phyloP scores from a whole-genome alignment of 768 basidiomycete species.

The Hortiboletus flavorubellus region DNA sequence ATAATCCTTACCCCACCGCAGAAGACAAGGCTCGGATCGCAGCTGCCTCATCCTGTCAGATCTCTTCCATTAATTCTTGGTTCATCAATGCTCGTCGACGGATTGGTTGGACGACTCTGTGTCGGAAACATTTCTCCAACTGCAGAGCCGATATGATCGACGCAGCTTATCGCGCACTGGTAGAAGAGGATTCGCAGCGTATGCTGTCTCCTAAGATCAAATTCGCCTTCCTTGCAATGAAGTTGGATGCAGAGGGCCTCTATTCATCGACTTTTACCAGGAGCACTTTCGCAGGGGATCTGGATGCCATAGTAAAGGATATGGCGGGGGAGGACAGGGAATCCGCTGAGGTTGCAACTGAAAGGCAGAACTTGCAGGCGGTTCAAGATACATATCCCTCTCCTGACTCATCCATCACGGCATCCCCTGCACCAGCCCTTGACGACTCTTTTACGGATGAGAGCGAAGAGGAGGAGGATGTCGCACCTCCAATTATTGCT shows the following conservation, averaged over 20 bases:
- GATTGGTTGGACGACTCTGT: conserved; percentile 50
- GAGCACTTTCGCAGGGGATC: conserved; percentile 27
- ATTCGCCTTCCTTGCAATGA: conserved; percentile 31
- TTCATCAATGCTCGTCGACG: conserved; percentile 46
- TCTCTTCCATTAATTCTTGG: conserved; percentile 41
- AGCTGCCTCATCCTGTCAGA: conserved; percentile 20
- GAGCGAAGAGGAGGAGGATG: conserved; percentile 16
- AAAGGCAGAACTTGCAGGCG: background rate
- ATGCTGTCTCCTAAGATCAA: conserved; percentile 15
- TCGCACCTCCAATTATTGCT: conserved; percentile 9
- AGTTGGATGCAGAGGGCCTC: conserved; percentile 27
- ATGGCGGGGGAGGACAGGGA: conserved; percentile 13
- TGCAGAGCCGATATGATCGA: conserved; percentile 27
- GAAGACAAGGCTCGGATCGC: conserved; percentile 23
- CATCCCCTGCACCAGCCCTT: conserved; percentile 11
- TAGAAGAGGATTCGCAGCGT: conserved; percentile 18
- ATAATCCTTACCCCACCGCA: conserved; percentile 49
- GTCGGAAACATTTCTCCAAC: conserved; percentile 28
- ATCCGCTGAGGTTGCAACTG: background rate
- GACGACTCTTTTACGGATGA: conserved; percentile 7
- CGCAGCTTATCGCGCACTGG: conserved; percentile 28
- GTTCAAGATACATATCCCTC: conserved; percentile 16
- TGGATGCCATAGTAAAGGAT: conserved; percentile 31
- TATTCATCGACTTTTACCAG: conserved; percentile 28
- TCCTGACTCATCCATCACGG: conserved; percentile 2